Base-by-base conservation (phyloP, 1,284 basidiomycete genomes). In the Cystobasidium sp. region DNA sequence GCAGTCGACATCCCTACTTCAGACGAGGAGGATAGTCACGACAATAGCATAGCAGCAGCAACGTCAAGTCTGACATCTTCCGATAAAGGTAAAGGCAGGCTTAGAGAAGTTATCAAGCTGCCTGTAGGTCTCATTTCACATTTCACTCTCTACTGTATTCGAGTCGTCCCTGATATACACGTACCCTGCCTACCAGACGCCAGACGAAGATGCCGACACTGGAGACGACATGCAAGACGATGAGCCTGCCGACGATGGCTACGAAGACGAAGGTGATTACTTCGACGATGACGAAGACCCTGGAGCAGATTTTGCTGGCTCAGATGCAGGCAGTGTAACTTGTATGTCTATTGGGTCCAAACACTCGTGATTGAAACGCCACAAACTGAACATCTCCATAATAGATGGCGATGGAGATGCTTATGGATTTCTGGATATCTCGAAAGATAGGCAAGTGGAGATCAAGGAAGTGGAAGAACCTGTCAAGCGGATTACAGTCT, bases 341-440 rank as follows among this genome's bases (percentile, higher is more conserved):
- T 55, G 53, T 58, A 53, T 46, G 53, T 46, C 37, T 39, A 6
- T 12, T 6, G 12, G 43, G 49, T 16, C 6, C 20, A 5, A 53
- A 18, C 1, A 31, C 53, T 12, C 14, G 22, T 22, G 14, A 43
- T 0, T 59, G 52, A 55, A 16, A 39, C 12, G 5, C 7, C 4
- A 9, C 22, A 22, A 10, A 58, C 18, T 9, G 18, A 12, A 7
- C 20, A 39, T n/a, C 18, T 37, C 41, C n/a, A 44, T 43, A 9
- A 31, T 22, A 73, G 70, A 58, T 53, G 70, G 70, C 7, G 70
- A 73, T 31, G 70, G 70, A 22, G 70, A 73, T 55, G 70, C 70
- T 18, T 73, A 73, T 43, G 70, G 62, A 12, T 73, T 73, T 46
- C 70, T 73, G 6, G 70, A 73, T 18, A 66, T 59, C 37, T 24